Percentiles rank a stretch among this genome's conserved stretches.
Conservation (phyloP, 2,329 filamentous ascomycete genomes). For the Colletotrichum zoysiae region DNA sequence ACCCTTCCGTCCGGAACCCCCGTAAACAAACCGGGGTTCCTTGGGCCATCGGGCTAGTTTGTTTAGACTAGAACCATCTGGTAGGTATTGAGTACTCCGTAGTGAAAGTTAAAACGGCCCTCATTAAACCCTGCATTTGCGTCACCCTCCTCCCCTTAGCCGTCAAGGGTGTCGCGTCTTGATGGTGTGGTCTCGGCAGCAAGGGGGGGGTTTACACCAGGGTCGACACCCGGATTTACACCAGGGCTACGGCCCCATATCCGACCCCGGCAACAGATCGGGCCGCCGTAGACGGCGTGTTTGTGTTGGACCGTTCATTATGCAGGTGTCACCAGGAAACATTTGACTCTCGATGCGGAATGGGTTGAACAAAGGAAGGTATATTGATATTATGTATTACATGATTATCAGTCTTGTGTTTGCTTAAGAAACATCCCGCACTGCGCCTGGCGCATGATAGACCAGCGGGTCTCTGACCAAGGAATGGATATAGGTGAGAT, state of each 20-base stretch:
- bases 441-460: constrained; percentile 4
- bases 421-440: not conserved
- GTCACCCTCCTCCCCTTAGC: not conserved
- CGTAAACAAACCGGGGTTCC: constrained; percentile 21
- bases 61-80: not conserved
- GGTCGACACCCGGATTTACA: constrained; percentile 24
- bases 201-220: not conserved
- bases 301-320: not conserved
- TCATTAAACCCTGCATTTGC: constrained; percentile 35
- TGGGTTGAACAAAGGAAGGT: constrained; percentile 13
- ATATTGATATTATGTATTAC: constrained; percentile 25
- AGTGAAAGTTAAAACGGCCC: not conserved
- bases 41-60: not conserved
- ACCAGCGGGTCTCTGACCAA: not conserved
- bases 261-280: not conserved
- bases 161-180: not conserved
- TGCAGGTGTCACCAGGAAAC: not conserved
- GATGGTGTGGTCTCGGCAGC: not conserved
- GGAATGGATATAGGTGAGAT: constrained; percentile 3
- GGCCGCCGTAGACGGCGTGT: not conserved
- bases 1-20: constrained; percentile 26
- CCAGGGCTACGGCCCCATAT: not conserved
- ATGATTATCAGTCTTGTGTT: constrained; percentile 26
- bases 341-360: too few species aligned
- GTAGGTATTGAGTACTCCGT: not conserved